phyloP scores from a whole-genome alignment of 2,329 filamentous ascomycete genomes.

The Huntiella omanensis region DNA sequence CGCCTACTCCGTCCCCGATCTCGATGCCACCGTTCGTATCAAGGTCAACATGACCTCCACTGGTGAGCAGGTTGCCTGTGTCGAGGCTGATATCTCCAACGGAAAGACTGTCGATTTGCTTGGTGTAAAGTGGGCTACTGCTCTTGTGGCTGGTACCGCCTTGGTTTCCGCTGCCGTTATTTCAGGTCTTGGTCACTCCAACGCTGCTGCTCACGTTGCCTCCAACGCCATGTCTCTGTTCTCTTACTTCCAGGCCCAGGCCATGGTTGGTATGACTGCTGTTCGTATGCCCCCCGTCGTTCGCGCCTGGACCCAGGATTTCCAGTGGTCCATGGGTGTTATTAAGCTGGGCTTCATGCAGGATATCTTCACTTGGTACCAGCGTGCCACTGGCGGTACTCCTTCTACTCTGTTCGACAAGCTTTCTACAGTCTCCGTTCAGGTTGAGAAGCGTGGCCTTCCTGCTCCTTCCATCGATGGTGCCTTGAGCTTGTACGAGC shows the following conservation, averaged over 20 bases:
- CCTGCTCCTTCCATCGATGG: conserved; percentile 14
- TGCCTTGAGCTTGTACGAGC: conserved; percentile 24
- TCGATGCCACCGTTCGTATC: conserved; percentile 70
- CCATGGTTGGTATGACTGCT: conserved; percentile 70
- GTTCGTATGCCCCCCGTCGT: conserved; percentile 75
- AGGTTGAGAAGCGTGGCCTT: conserved; percentile 49
- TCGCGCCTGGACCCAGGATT: conserved; percentile 87
- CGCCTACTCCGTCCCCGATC: conserved; percentile 74
- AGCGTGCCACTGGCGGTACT: conserved; percentile 75
- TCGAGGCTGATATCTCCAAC: conserved; percentile 77
- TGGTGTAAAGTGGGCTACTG: conserved; percentile 77
- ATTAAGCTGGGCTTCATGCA: conserved; percentile 79
- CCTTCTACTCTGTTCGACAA: conserved; percentile 62
- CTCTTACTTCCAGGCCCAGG: conserved; percentile 84
- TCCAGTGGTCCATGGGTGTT: conserved; percentile 96
- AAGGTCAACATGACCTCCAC: conserved; percentile 53
- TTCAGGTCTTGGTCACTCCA: conserved; percentile 78
- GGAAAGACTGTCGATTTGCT: conserved; percentile 80
- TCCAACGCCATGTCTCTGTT: conserved; percentile 89
- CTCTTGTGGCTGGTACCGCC: conserved; percentile 69
- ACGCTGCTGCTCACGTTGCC: conserved; percentile 85
- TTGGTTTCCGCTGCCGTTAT: conserved; percentile 73
- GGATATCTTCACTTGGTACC: conserved; percentile 83
- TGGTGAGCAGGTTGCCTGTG: conserved; percentile 54
- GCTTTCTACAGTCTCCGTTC: conserved; percentile 58